Conservation (phyloP, 1,284 basidiomycete species). For the Boletus smithii region DNA sequence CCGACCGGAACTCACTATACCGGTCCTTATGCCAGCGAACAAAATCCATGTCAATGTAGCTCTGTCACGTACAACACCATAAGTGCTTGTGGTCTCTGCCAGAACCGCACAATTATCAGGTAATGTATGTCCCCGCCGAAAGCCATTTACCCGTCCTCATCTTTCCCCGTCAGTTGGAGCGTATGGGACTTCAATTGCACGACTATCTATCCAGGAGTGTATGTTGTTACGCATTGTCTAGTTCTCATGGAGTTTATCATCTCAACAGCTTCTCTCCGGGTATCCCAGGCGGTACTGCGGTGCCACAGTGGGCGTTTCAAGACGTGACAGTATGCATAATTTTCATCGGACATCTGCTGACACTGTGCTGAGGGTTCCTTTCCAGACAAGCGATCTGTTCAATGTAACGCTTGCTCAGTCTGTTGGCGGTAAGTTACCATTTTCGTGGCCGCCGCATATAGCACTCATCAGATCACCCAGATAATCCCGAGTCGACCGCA, state of each 20-base stretch:
- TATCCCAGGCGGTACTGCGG: conserved; percentile 26
- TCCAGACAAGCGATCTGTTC: conserved; percentile 21
- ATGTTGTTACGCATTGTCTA: conserved; percentile 1
- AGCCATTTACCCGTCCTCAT: not conserved
- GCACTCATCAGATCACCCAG: conserved; percentile 12
- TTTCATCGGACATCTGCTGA: not conserved
- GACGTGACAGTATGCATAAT: conserved; percentile 27
- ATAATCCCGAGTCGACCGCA: conserved; percentile 31
- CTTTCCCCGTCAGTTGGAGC: conserved; percentile 26
- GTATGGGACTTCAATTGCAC: conserved; percentile 29
- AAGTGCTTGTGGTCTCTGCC: conserved; percentile 36
- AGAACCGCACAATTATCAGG: conserved; percentile 24
- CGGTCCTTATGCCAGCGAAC: conserved; percentile 18
- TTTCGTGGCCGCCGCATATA: too few species aligned
- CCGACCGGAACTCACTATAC: conserved; percentile 15
- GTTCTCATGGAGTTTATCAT: conserved; percentile 5
- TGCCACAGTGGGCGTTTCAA: conserved; percentile 35
- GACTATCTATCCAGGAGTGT: conserved; percentile 18
- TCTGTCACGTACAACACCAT: conserved; percentile 33
- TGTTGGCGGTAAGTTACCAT: conserved; percentile 24
- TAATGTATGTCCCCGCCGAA: conserved; percentile 1
- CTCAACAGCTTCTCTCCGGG: conserved; percentile 18
- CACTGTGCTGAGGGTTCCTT: conserved; percentile 1
- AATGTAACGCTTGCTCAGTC: conserved; percentile 20
- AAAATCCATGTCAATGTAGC: conserved; percentile 33